A percentile compares a stretch with the other conserved stretches of the same genome.
Conservation (phyloP, 129 eudicot species). For the Lactuca saligna region DNA sequence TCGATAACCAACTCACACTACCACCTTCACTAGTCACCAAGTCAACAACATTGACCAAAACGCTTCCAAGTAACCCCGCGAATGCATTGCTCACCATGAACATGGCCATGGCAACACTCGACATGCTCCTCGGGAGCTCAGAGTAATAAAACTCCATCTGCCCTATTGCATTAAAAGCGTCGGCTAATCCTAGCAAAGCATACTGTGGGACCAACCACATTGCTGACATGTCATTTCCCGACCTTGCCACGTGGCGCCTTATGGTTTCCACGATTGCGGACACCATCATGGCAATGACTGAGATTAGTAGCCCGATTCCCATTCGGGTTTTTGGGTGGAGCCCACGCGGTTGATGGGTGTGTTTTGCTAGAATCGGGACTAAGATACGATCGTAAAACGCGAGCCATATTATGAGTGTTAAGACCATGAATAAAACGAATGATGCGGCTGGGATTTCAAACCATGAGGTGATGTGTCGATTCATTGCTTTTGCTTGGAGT, state of each 20-base stretch:
- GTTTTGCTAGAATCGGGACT: slow-evolving; percentile 33
- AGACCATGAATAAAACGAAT: slow-evolving; percentile 29
- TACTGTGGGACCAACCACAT: slow-evolving; percentile 54
- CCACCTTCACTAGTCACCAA: slow-evolving; percentile 32
- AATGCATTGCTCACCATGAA: slow-evolving; percentile 24
- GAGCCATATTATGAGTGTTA: slow-evolving; percentile 39
- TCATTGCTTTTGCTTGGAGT: slow-evolving; percentile 49
- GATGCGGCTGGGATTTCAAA: slow-evolving; percentile 55
- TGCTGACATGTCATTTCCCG: slow-evolving; percentile 39
- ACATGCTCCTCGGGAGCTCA: slow-evolving; percentile 45
- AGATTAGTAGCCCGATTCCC: slow-evolving; percentile 44
- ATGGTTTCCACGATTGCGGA: slow-evolving; percentile 37
- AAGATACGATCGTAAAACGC: slow-evolving; percentile 46
- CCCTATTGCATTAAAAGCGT: slow-evolving; percentile 43
- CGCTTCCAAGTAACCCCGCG: slow-evolving; percentile 30
- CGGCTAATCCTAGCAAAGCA: slow-evolving; percentile 37
- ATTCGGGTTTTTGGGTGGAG: slow-evolving; percentile 36
- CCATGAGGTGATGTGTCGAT: slow-evolving; percentile 32
- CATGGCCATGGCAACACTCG: slow-evolving; percentile 36
- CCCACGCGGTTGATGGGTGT: slow-evolving; percentile 36
- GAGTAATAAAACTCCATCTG: slow-evolving; percentile 46
- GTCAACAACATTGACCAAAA: slow-evolving; percentile 35
- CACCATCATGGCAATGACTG: slow-evolving; percentile 27
- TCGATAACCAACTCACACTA: slow-evolving; percentile 40
- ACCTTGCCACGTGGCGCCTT: slow-evolving; percentile 36